Percentiles rank a stretch among this genome's conserved stretches.
Conservation (phyloP, 2,329 filamentous ascomycete species). For the Scopulariopsis brevicaulis region DNA sequence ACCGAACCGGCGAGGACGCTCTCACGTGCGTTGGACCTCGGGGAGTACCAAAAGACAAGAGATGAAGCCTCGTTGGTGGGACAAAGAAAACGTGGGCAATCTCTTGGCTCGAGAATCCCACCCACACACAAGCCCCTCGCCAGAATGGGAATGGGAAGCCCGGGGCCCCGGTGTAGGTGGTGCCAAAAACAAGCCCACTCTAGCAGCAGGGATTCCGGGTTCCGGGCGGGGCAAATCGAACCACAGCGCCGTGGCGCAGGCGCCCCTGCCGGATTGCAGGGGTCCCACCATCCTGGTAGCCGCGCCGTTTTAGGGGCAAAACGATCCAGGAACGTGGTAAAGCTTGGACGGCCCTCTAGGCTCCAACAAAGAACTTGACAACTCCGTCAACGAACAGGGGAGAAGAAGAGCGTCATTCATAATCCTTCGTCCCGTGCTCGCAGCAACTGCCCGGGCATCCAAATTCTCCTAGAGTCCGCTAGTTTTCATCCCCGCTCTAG, state of each 20-base stretch:
- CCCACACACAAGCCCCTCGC: not conserved
- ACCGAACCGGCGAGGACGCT: no score
- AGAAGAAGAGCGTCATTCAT: not conserved
- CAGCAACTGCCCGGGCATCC: no score
- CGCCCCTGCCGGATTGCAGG: not conserved
- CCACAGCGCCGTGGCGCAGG: not conserved
- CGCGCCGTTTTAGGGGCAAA: not conserved
- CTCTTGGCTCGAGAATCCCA: not conserved
- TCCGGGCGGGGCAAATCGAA: conserved; percentile 1
- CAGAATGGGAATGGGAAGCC: not conserved
- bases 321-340: not conserved
- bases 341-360: not conserved
- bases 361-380: not conserved
- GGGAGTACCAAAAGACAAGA: not conserved
- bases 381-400: not conserved
- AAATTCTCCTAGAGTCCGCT: no score
- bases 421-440: not conserved
- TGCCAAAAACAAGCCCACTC: conserved; percentile 1
- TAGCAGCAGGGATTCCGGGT: not conserved
- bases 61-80: not conserved
- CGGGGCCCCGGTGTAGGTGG: not conserved
- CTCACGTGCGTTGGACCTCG: not conserved
- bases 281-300: not conserved
- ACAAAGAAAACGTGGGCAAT: not conserved
- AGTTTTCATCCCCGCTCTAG: no score